These are phyloP conservation scores for Suillus hirtellus DNA, from an alignment of 768 basidiomycete genomes.

Conservation along the genomic window DNA sequence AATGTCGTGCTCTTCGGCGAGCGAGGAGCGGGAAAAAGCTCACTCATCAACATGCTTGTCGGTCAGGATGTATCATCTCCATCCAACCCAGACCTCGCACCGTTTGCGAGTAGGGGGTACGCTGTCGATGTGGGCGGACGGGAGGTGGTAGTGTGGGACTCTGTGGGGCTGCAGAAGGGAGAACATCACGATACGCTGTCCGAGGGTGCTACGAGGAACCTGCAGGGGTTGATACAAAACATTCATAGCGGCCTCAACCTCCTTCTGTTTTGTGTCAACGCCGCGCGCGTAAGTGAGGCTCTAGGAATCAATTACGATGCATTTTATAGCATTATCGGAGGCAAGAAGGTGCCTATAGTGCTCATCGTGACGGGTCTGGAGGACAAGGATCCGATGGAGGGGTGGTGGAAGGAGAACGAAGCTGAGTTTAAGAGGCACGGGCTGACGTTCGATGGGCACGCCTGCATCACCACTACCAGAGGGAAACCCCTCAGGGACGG, in stretches of 20 bases:
- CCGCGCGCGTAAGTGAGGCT: conserved; percentile 28
- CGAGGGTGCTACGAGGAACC: conserved; percentile 30
- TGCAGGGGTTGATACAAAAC: conserved; percentile 36
- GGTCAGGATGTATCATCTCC: conserved; percentile 25
- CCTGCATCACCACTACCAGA: conserved; percentile 40
- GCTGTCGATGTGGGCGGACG: conserved; percentile 19
- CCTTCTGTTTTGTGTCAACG: conserved; percentile 36
- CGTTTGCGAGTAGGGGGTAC: conserved; percentile 32
- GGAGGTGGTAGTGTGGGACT: conserved; percentile 33
- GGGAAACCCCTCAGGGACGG: conserved; percentile 11
- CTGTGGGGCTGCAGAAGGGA: conserved; percentile 35
- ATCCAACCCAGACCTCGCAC: conserved; percentile 36
- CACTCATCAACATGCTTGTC: conserved; percentile 43
- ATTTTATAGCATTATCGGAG: conserved; percentile 36
- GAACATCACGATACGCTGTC: conserved; percentile 28
- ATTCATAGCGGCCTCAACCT: conserved; percentile 33
- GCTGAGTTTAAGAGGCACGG: conserved; percentile 30
- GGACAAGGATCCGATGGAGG: conserved; percentile 35
- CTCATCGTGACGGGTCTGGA: conserved; percentile 39
- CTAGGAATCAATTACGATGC: conserved; percentile 30
- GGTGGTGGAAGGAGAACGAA: conserved; percentile 42
- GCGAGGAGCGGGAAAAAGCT: conserved; percentile 44
- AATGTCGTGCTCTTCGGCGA: conserved; percentile 47
- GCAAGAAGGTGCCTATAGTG: conserved; percentile 34
- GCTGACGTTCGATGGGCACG: conserved; percentile 40